Evolutionary conservation across 495 filamentous ascomycete species (phyloP).

Genomic region (Tetracladium setigerum): DNA sequence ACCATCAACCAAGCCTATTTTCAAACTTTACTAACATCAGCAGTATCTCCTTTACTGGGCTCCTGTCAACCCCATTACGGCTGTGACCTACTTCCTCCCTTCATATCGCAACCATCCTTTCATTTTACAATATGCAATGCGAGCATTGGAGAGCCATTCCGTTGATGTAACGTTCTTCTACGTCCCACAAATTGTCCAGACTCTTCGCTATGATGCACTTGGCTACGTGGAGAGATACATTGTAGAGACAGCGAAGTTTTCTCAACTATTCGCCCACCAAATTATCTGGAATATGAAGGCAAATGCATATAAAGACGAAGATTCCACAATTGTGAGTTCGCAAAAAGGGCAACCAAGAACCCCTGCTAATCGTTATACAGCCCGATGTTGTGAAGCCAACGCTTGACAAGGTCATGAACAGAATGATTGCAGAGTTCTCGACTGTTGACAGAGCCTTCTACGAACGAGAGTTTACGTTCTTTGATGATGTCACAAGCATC

Average conservation of each 20-base stretch:
- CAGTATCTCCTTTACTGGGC: conserved; percentile 93
- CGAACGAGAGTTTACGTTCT: conserved; percentile 93
- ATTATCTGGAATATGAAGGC: conserved; percentile 99
- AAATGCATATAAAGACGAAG: conserved; percentile 96
- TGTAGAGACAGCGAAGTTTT: conserved; percentile 89
- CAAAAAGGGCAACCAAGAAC: not conserved
- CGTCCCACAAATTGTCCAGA: conserved; percentile 95
- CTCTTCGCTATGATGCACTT: conserved; percentile 86
- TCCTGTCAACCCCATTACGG: conserved; percentile 85
- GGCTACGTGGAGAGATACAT: conserved; percentile 97
- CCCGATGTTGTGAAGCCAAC: conserved; percentile 90
- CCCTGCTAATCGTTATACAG: conserved; percentile 39
- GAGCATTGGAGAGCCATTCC: conserved; percentile 84
- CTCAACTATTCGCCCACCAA: conserved; percentile 94
- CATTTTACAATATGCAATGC: conserved; percentile 95
- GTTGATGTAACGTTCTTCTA: conserved; percentile 98
- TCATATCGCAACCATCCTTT: conserved; percentile 91
- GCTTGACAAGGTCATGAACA: conserved; percentile 81
- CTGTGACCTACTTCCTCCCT: conserved; percentile 87
- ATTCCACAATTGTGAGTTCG: conserved; percentile 69
- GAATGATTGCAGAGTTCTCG: conserved; percentile 77
- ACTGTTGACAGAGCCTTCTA: conserved; percentile 75
- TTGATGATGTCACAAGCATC: conserved; percentile 91
- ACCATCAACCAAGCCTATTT: not conserved
- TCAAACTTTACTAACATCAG: conserved; percentile 28